These are phyloP conservation scores for Halophytophthora polymorphica DNA, from an alignment of 352 stramenopile genomes.

Conservation along the genomic window DNA sequence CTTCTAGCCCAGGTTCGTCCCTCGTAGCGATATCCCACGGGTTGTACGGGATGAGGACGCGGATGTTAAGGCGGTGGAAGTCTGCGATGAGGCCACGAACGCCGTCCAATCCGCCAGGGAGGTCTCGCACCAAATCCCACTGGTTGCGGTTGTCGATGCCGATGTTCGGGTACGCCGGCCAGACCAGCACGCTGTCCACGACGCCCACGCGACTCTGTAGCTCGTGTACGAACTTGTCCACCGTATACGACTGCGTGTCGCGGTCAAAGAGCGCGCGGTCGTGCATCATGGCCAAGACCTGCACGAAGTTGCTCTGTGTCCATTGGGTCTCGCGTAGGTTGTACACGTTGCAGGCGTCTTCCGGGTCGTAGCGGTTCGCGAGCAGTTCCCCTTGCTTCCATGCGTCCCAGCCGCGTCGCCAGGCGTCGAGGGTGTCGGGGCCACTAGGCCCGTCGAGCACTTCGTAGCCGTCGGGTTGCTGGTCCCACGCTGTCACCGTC, in stretches of 20 bases:
- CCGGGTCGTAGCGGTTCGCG: conserved; percentile 58
- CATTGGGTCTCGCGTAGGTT: conserved; percentile 57
- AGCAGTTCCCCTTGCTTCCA: conserved; percentile 77
- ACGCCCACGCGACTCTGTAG: conserved; percentile 53
- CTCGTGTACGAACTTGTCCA: conserved; percentile 60
- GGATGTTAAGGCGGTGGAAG: conserved; percentile 58
- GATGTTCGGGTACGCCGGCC: conserved; percentile 80
- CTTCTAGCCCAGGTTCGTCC: conserved; percentile 46
- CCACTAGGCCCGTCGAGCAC: conserved; percentile 60
- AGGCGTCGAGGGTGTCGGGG: conserved; percentile 33
- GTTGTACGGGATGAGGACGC: conserved; percentile 81
- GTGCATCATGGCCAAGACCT: conserved; percentile 74
- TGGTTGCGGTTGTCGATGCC: conserved; percentile 85
- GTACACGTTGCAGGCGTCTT: conserved; percentile 65
- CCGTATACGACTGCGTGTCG: conserved; percentile 51
- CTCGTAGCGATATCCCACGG: conserved; percentile 79
- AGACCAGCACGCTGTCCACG: conserved; percentile 82
- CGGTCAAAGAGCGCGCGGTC: conserved; percentile 78
- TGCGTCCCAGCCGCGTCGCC: conserved; percentile 49
- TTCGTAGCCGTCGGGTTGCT: conserved; percentile 77
- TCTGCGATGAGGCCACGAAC: conserved; percentile 46
- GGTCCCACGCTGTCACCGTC: conserved; percentile 48
- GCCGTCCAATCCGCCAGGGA: conserved; percentile 48
- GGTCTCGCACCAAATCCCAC: conserved; percentile 61
- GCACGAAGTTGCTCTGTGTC: conserved; percentile 79